phyloP scores from a whole-genome alignment of 495 filamentous ascomycete species.

The Friedmanniomyces endolithicus region DNA sequence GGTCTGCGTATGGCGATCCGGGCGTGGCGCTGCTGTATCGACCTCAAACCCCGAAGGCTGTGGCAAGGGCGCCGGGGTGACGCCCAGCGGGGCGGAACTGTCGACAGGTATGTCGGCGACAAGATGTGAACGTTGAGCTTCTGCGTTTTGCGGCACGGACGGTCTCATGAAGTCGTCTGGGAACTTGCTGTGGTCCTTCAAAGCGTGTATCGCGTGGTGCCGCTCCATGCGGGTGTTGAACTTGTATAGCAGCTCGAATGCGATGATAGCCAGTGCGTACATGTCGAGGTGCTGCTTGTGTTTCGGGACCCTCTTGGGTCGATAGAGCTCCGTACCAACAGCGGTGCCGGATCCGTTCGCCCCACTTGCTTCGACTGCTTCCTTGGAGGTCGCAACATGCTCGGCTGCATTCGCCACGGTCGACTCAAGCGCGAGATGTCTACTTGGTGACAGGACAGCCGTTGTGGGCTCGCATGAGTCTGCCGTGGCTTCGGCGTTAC shows the following conservation, averaged over 20 bases:
- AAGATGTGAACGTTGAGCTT: too few relatives aligned
- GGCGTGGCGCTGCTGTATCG: too few relatives aligned
- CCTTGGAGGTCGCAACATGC: background rate
- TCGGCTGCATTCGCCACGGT: too few relatives aligned
- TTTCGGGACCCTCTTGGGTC: conserved; percentile 13
- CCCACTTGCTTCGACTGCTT: background rate
- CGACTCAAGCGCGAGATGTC: too few relatives aligned
- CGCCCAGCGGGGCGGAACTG: too few relatives aligned
- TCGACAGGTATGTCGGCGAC: too few relatives aligned
- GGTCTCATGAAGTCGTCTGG: background rate
- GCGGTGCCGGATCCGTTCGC: background rate
- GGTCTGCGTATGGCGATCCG: too few relatives aligned
- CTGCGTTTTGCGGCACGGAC: background rate
- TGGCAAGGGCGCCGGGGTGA: too few relatives aligned
- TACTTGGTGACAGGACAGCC: too few relatives aligned
- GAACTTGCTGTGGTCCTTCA: background rate
- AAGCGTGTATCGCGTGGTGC: background rate
- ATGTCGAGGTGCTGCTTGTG: conserved; percentile 30
- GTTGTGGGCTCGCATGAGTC: too few relatives aligned
- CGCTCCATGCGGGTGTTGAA: conserved; percentile 26
- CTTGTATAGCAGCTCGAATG: conserved; percentile 28
- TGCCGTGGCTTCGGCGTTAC: too few relatives aligned
- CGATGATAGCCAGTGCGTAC: conserved; percentile 32
- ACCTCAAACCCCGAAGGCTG: too few relatives aligned
- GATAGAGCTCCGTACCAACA: conserved; percentile 33